Conservation (phyloP, 2,329 filamentous ascomycete species). For the Neopestalotiopsis sp. region DNA sequence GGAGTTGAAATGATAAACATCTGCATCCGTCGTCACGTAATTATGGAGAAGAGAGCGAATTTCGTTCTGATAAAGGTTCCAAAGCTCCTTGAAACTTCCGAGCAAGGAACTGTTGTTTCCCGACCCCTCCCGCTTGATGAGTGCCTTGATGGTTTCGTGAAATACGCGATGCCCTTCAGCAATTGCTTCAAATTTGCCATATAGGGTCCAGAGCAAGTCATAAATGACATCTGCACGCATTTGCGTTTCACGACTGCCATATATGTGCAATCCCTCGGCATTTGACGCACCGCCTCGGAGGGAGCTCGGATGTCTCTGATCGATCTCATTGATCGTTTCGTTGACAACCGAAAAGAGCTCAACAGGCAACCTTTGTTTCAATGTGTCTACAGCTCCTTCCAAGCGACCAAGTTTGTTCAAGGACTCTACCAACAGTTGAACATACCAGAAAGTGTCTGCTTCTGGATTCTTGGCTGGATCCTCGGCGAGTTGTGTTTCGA, state of each 20-base stretch:
- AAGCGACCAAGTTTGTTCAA: constrained; percentile 88
- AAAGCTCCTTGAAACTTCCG: constrained; percentile 92
- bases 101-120: constrained; percentile 70
- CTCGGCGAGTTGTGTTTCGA: constrained; percentile 71
- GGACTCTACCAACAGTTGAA: constrained; percentile 84
- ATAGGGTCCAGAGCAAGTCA: constrained; percentile 89
- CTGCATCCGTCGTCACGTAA: constrained; percentile 91
- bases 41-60: constrained; percentile 94
- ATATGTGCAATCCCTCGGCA: constrained; percentile 63
- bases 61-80: constrained; percentile 98
- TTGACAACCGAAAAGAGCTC: constrained; percentile 94
- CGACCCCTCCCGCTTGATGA: constrained; percentile 80
- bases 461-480: constrained; percentile 94
- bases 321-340: constrained; percentile 92
- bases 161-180: constrained; percentile 93
- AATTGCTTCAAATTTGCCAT: constrained; percentile 96
- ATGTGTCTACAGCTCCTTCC: constrained; percentile 83
- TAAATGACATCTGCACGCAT: constrained; percentile 85
- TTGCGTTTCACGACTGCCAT: constrained; percentile 73
- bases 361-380: constrained; percentile 91
- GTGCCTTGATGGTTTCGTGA: constrained; percentile 87
- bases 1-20: constrained; percentile 68
- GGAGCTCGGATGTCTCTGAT: constrained; percentile 88
- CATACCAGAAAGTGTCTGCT: constrained; percentile 92
- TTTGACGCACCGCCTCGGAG: constrained; percentile 62